Conservation (phyloP, 768 basidiomycete genomes). For the Crucibulum laeve region DNA sequence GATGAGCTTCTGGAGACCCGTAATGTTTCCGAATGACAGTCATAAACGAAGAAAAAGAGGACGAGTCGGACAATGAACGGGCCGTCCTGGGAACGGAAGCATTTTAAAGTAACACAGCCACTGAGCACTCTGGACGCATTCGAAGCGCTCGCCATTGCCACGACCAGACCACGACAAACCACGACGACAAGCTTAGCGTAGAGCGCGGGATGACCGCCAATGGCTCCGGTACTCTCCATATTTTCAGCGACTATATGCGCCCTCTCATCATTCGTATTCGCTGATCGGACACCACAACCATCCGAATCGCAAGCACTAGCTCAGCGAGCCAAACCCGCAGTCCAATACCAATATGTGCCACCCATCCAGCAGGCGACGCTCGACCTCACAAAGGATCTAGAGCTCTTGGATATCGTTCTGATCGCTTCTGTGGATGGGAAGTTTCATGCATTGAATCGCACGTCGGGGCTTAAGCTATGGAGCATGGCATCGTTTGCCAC, state of each 20-base stretch:
- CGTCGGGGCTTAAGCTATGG: constrained; percentile 81
- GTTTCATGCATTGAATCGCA: constrained; percentile 89
- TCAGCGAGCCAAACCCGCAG: constrained; percentile 13
- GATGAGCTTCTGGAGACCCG: too few species aligned
- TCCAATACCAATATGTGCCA: constrained; percentile 14
- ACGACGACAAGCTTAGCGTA: neutral
- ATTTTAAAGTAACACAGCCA: neutral
- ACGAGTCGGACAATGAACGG: too few species aligned
- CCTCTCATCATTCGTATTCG: constrained; percentile 21
- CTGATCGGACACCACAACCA: constrained; percentile 20
- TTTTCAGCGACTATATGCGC: constrained; percentile 19
- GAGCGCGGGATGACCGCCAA: constrained; percentile 20
- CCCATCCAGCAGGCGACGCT: constrained; percentile 9
- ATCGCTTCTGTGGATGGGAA: constrained; percentile 93
- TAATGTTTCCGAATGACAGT: too few species aligned
- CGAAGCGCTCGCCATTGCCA: neutral
- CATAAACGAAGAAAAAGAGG: too few species aligned
- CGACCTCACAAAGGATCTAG: constrained; percentile 38
- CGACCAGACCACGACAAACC: neutral
- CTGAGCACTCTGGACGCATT: neutral
- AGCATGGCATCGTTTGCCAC: constrained; percentile 69
- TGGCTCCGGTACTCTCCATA: constrained; percentile 26
- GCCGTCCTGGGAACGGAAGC: too few species aligned
- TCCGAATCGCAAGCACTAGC: constrained; percentile 20
- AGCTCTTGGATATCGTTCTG: constrained; percentile 79